Evolutionary conservation across 2,329 filamentous ascomycete species (phyloP).

Genomic region (Trichoderma polysporum): DNA sequence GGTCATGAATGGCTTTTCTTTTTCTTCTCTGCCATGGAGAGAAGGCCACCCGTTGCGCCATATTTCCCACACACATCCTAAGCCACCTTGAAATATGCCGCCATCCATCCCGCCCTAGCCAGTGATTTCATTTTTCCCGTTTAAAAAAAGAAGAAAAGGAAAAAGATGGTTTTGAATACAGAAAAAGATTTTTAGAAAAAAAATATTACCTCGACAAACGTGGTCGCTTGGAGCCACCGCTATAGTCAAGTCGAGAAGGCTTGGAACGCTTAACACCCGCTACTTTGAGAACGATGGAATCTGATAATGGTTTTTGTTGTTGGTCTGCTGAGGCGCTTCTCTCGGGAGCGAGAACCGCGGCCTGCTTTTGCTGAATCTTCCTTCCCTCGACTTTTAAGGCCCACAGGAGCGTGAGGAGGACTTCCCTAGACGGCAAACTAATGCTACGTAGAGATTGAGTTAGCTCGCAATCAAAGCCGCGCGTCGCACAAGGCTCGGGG

Average conservation of each 20-base stretch:
- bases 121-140: neutral
- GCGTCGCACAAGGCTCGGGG: slow-evolving; percentile 37
- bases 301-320: slow-evolving; percentile 23
- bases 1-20: neutral
- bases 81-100: slow-evolving; percentile 17
- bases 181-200: slow-evolving; percentile 16
- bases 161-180: neutral
- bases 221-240: slow-evolving; percentile 24
- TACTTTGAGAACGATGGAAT: slow-evolving; percentile 29
- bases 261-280: slow-evolving; percentile 18
- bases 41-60: slow-evolving; percentile 21
- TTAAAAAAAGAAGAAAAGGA: neutral
- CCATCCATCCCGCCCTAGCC: neutral
- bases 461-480: slow-evolving; percentile 38
- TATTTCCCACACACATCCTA: neutral
- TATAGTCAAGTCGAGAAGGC: slow-evolving; percentile 11
- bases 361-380: slow-evolving; percentile 32
- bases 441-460: slow-evolving; percentile 39
- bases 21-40: neutral
- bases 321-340: slow-evolving; percentile 28
- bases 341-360: slow-evolving; percentile 27
- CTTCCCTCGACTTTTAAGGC: slow-evolving; percentile 44
- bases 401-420: slow-evolving; percentile 50
- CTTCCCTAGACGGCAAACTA: slow-evolving; percentile 47
- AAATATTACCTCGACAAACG: slow-evolving; percentile 27